A percentile compares a stretch with the other conserved stretches of the same genome.
These are phyloP conservation scores for Cutaneotrichosporon cutaneum DNA, from an alignment of 1,284 basidiomycete genomes.

Conservation along the genomic window DNA sequence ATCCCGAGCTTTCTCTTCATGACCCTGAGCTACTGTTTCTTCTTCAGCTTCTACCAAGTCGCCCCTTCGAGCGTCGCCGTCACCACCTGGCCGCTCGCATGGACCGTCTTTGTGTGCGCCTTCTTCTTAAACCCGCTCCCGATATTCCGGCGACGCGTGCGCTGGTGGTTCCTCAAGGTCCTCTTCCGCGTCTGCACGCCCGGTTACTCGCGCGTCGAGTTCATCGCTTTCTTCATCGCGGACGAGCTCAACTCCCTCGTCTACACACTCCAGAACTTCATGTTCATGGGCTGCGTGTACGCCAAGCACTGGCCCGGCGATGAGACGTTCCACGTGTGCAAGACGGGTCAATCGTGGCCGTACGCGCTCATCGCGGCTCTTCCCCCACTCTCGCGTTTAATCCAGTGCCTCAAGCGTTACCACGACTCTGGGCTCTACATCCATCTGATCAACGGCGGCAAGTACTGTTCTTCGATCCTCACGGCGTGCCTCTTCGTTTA, in stretches of 20 bases:
- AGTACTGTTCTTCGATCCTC: conserved; percentile 69
- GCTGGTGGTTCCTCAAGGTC: conserved; percentile 76
- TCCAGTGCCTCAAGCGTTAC: conserved; percentile 85
- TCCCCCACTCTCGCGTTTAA: conserved; percentile 63
- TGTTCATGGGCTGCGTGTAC: conserved; percentile 52
- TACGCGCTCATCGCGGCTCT: conserved; percentile 55
- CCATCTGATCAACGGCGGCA: conserved; percentile 84
- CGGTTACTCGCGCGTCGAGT: conserved; percentile 70
- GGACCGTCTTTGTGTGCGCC: conserved; percentile 66
- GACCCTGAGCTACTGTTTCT: conserved; percentile 77
- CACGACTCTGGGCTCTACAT: conserved; percentile 68
- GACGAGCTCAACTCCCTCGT: conserved; percentile 75
- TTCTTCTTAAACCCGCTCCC: conserved; percentile 76
- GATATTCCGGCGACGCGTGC: conserved; percentile 63
- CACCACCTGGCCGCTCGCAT: conserved; percentile 77
- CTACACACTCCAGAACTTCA: conserved; percentile 71
- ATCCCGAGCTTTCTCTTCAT: conserved; percentile 74
- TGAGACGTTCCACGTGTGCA: conserved; percentile 59
- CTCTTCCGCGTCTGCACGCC: conserved; percentile 65
- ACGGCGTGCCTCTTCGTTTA: conserved; percentile 66
- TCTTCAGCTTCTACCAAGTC: conserved; percentile 72
- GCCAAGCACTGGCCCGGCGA: conserved; percentile 41
- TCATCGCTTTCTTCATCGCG: conserved; percentile 55
- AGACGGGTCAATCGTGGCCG: conserved; percentile 63
- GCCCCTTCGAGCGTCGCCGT: conserved; percentile 58